Percentiles rank a stretch among this genome's conserved stretches.
These are phyloP conservation scores for Agaricus subrufescens DNA, from an alignment of 768 basidiomycete genomes.

Conservation along the genomic window DNA sequence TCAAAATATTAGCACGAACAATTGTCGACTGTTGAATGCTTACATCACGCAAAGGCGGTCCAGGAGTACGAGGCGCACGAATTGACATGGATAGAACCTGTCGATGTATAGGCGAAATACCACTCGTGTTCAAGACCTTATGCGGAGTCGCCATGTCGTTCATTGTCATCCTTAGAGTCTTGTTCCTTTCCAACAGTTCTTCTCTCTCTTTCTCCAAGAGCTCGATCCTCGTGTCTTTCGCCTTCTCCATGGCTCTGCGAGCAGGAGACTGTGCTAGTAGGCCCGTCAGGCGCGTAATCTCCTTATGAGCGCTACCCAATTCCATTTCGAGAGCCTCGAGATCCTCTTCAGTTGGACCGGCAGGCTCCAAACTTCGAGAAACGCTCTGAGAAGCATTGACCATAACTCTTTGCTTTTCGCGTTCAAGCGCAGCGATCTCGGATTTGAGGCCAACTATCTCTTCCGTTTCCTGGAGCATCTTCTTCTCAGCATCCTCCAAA, in stretches of 20 bases:
- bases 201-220: constrained; percentile 74
- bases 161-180: constrained; percentile 47
- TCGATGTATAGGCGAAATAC: constrained; percentile 75
- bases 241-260: constrained; percentile 71
- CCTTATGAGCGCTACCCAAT: constrained; percentile 70
- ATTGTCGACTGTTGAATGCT: constrained; percentile 18
- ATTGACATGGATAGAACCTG: constrained; percentile 66
- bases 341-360: constrained; percentile 46
- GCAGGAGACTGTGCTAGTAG: constrained; percentile 69
- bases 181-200: constrained; percentile 69
- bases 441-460: constrained; percentile 44
- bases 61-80: constrained; percentile 71
- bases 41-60: constrained; percentile 74
- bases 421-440: constrained; percentile 51
- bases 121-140: constrained; percentile 47
- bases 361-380: constrained; percentile 6
- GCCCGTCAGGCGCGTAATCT: constrained; percentile 66
- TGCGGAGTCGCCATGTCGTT: constrained; percentile 54
- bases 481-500: constrained; percentile 66
- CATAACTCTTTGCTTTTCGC: constrained; percentile 39
- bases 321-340: constrained; percentile 67
- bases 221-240: constrained; percentile 72
- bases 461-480: constrained; percentile 61
- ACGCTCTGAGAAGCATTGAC: constrained; percentile 13
- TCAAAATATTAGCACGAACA: constrained; percentile 2